Base-by-base conservation (phyloP, 2,329 filamentous ascomycete species). In the Xylaria hypoxylon region DNA sequence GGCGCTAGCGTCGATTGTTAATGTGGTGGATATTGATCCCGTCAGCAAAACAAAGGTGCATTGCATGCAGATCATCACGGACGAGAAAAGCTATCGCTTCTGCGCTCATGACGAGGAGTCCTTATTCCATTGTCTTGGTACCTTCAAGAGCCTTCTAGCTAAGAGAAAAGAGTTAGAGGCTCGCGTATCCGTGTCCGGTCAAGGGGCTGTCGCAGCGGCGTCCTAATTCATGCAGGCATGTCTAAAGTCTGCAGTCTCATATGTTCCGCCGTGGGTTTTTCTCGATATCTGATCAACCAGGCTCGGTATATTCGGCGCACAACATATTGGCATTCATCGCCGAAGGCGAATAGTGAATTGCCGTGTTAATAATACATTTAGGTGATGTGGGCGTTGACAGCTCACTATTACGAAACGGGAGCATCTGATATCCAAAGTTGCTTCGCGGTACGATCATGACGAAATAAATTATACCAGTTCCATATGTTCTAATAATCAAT, bases 41-140 rank as follows among this genome's bases (percentile, higher is more conserved):
- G 82, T 97, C 69, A 95, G 92, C 74, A 91, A 87, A 75, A 96
- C 89, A 72, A 97, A 97, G 82, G 86, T 85, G 52, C 89, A 92
- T 76, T 98, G 96, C 79, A 85, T 98, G 77, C 95, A 98, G 79
- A 87, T 98, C 73, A 97, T 99, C 75, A 92, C 92, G 40, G 95
- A 97, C 74, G 95, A 98, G 76, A 96, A 93, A 80, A 92, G 87
- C 62, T 92, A 90, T 73, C 87, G 90, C 33, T 91, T 96, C 70
- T 92, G 90, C 75, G 89, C 94, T 0, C 84, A 87, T 22, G 89
- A 93, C 74, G 96, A 99, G 78, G 93, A 97, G 74, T 85, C 86
- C 1, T 82, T 98, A 63, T 89, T 94, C 44, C 91, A 90, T 70
- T 97, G 93, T 81, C 84, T 99, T 0, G 96, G 95, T 2, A 92